Percentiles rank a stretch among this genome's conserved stretches.
Conservation (phyloP, 352 stramenopile species). For the Globisporangium orthogonon region DNA sequence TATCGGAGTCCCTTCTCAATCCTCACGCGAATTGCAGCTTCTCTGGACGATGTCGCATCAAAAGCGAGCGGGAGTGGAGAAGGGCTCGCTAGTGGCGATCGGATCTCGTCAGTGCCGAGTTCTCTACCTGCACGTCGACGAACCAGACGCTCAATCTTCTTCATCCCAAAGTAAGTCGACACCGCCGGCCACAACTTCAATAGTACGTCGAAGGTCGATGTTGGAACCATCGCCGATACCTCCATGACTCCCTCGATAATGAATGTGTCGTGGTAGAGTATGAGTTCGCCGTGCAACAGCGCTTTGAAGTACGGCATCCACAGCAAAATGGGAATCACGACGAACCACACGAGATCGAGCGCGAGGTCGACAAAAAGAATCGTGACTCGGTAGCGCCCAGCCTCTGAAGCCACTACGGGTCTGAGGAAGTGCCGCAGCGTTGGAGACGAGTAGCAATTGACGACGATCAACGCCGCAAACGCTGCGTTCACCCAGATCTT, state of each 20-base stretch:
- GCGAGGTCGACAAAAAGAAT: constrained; percentile 13
- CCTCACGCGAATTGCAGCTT: not conserved
- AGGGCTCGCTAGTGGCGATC: not conserved
- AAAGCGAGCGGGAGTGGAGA: not conserved
- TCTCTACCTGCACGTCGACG: not conserved
- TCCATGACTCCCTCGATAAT: constrained; percentile 17
- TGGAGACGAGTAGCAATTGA: constrained; percentile 17
- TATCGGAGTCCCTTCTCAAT: not conserved
- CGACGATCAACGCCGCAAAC: constrained; percentile 10
- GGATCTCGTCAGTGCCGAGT: not conserved
- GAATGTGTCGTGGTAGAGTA: constrained; percentile 19
- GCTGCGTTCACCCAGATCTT: constrained; percentile 16
- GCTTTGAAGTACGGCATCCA: constrained; percentile 9
- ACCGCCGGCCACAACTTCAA: constrained; percentile 14
- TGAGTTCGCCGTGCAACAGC: constrained; percentile 8
- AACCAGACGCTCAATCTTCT: constrained; percentile 14
- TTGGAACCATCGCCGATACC: constrained; percentile 10
- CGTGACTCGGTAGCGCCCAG: constrained; percentile 3
- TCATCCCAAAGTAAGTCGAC: constrained; percentile 12
- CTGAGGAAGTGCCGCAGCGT: not conserved
- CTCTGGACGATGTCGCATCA: not conserved
- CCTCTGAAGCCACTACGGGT: not conserved
- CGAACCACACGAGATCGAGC: constrained; percentile 17
- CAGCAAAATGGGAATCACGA: constrained; percentile 10
- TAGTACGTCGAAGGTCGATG: constrained; percentile 12